Evolutionary conservation across 2,329 filamentous ascomycete species (phyloP).

Genomic region (Phyllosticta citribraziliensis): DNA sequence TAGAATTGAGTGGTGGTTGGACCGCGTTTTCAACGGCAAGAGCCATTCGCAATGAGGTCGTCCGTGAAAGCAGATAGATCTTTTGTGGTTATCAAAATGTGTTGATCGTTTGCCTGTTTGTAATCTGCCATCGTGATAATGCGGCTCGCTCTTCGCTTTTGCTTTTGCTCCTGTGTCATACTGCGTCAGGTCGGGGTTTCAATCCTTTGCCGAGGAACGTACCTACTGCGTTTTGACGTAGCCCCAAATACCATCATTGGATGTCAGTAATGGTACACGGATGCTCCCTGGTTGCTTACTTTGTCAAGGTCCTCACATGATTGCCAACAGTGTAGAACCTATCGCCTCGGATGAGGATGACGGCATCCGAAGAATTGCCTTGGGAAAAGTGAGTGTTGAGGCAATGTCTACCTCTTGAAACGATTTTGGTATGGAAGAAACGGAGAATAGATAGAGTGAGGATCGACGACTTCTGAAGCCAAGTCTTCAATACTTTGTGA

Average conservation of each 20-base stretch:
- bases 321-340: slow-evolving; percentile 66
- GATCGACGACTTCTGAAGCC: background rate
- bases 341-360: slow-evolving; percentile 64
- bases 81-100: background rate
- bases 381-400: slow-evolving; percentile 64
- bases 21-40: slow-evolving; percentile 1
- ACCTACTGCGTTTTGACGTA: slow-evolving; percentile 59
- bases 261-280: background rate
- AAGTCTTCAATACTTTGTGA: background rate
- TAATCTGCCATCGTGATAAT: too few relatives aligned
- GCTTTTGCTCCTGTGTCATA: too few relatives aligned
- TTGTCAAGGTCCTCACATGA: slow-evolving; percentile 57
- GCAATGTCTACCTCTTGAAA: slow-evolving; percentile 50
- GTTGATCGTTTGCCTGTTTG: too few relatives aligned
- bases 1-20: background rate
- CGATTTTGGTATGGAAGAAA: too few relatives aligned
- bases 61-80: background rate
- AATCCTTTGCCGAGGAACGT: too few relatives aligned
- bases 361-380: slow-evolving; percentile 64
- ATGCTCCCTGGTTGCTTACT: slow-evolving; percentile 21
- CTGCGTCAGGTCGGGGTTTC: too few relatives aligned
- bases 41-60: background rate
- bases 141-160: too few relatives aligned
- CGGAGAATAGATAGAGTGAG: background rate
- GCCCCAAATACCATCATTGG: slow-evolving; percentile 53